These are phyloP conservation scores for Candida smagusa DNA, from an alignment of 1,139 yeast species.

Conservation along the genomic window DNA sequence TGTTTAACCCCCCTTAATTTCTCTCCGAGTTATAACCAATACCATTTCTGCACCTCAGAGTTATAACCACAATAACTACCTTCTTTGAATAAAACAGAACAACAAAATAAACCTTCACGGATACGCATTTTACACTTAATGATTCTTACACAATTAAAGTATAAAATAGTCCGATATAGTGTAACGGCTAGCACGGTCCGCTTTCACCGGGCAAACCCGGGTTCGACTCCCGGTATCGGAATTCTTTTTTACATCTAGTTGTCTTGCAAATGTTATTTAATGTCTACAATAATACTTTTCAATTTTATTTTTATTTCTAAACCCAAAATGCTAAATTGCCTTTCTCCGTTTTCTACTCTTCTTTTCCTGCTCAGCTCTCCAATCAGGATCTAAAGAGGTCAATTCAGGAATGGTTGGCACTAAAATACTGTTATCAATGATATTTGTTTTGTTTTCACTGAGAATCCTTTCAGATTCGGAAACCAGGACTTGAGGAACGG, in stretches of 20 bases:
- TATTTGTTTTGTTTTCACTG: conserved; percentile 8
- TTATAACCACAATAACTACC: too few relatives aligned
- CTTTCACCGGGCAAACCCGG: conserved; percentile 83
- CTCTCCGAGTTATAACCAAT: too few relatives aligned
- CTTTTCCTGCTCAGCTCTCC: conserved; percentile 19
- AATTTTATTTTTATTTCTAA: background rate
- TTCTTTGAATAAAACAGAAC: too few relatives aligned
- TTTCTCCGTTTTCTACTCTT: conserved; percentile 16
- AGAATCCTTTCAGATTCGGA: conserved; percentile 3
- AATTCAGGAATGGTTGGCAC: conserved; percentile 22
- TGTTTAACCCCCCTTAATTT: too few relatives aligned
- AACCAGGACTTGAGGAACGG: background rate
- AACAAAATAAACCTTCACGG: too few relatives aligned
- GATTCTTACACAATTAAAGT: too few relatives aligned
- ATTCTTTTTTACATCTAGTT: background rate
- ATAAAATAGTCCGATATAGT: conserved; percentile 72
- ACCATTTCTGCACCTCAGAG: too few relatives aligned
- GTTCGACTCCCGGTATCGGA: conserved; percentile 85
- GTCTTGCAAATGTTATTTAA: too few relatives aligned
- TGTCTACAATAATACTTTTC: background rate
- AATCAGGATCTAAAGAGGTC: conserved; percentile 32
- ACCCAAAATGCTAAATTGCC: conserved; percentile 3
- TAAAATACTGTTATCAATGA: conserved; percentile 6
- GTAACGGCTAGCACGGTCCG: conserved; percentile 85
- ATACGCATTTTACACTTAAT: too few relatives aligned